phyloP scores from a whole-genome alignment of 2,329 filamentous ascomycete genomes.

The Penicillium italicum region DNA sequence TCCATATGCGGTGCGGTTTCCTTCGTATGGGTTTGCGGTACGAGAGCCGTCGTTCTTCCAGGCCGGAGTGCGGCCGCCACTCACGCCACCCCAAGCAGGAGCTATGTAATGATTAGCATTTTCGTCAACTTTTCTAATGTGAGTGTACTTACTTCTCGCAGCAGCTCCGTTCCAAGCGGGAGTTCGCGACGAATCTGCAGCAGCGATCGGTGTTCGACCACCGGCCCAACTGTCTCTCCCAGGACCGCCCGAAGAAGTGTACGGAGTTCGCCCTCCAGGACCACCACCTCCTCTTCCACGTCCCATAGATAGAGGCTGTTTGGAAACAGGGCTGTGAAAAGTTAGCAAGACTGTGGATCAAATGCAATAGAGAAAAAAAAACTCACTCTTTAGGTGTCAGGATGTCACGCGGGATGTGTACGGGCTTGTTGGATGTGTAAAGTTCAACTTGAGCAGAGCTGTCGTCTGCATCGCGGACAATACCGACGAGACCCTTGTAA shows the following conservation, averaged over 20 bases:
- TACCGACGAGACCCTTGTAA: constrained; percentile 89
- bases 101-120: constrained; percentile 30
- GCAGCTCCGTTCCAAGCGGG: constrained; percentile 66
- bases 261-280: constrained; percentile 38
- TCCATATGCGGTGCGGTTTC: constrained; percentile 74
- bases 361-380: background rate
- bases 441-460: constrained; percentile 83
- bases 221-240: constrained; percentile 56
- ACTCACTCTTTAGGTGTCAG: constrained; percentile 80
- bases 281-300: constrained; percentile 40
- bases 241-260: constrained; percentile 48
- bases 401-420: constrained; percentile 76
- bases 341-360: constrained; percentile 11
- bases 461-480: constrained; percentile 92
- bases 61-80: constrained; percentile 51
- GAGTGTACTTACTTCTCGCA: constrained; percentile 56
- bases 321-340: constrained; percentile 56
- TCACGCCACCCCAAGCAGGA: constrained; percentile 42
- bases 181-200: constrained; percentile 62
- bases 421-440: constrained; percentile 88
- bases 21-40: constrained; percentile 60
- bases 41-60: constrained; percentile 57
- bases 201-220: constrained; percentile 65
- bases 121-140: background rate
- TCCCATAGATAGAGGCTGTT: constrained; percentile 70